Conservation (phyloP, 257 asterid genomes). For the Ligustrum vulgare region DNA sequence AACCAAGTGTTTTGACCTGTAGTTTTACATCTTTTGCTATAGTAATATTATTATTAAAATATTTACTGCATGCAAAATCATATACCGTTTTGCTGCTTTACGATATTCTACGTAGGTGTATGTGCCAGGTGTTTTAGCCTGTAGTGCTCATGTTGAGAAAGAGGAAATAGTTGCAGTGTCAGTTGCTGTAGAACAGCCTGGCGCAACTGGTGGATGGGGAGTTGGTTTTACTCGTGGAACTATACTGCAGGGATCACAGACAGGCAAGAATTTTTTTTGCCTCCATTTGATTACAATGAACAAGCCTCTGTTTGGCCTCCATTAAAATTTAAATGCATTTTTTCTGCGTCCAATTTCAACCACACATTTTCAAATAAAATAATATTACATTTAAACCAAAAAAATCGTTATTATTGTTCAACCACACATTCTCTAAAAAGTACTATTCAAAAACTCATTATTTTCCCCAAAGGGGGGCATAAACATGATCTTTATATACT, state of each 20-base stretch:
- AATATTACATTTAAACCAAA: no score
- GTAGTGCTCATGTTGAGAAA: constrained; percentile 95
- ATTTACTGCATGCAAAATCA: neutral
- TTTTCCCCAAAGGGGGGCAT: no score
- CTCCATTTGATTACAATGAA: neutral
- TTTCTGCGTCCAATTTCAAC: no score
- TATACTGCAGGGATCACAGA: constrained; percentile 65
- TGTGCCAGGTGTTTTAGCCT: constrained; percentile 99
- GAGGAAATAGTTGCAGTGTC: constrained; percentile 91
- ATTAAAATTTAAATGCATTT: no score
- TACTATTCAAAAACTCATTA: no score
- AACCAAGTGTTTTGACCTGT: constrained; percentile 97
- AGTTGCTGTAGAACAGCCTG: constrained; percentile 84
- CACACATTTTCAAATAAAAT: no score
- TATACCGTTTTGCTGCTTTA: constrained; percentile 10
- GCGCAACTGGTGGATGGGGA: constrained; percentile 82
- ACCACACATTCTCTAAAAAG: no score
- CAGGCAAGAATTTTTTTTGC: constrained; percentile 49
- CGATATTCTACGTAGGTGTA: constrained; percentile 54
- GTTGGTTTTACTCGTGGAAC: constrained; percentile 94
- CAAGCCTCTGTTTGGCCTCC: neutral
- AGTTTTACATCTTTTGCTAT: constrained; percentile 27
- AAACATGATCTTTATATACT: neutral
- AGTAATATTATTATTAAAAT: neutral
- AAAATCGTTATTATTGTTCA: no score